Evolutionary conservation across 352 stramenopile species (phyloP), one percentile per base, ranked within the genome.

Genomic region (Peronospora destructor): DNA sequence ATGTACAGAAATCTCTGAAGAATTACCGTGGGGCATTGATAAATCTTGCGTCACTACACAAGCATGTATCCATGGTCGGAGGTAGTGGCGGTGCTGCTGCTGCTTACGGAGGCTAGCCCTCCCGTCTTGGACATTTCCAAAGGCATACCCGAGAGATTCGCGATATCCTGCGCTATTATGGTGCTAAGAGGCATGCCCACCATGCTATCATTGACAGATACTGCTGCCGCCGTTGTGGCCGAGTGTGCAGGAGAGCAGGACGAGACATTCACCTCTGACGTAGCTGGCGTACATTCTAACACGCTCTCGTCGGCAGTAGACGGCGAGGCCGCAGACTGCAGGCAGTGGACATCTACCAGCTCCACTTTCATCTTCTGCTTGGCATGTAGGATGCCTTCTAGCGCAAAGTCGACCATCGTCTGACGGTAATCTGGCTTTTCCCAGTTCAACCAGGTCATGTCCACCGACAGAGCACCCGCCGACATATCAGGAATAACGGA

Each of bases 311-410:
- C 41, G 7, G 50, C 49, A 34, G 37, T 41, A 11, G 40, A 49
- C 19, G 56, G 45, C 0, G 23, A 53, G 0, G 13, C n/a, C 8
- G 34, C 28, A 16, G 52, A 49, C 6, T 69, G 62, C 25, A 65
- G 4, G 43, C 65, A 73, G 44, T 76, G 66, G 23, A 80, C 55
- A 25, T 82, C 73, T 21, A 84, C 73, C 26, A 84, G 57, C 45
- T 85, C 73, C 8, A 85, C 65, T 30, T 73, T 74, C 55, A 68
- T 53, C 56, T 85, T 85, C 57, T 84, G 74, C 26, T 73, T 66
- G n/a, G 74, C 71, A 53, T 85, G 74, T 33, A 85, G 53, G 33
- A 85, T 84, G 2, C 74, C 74, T 49, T 85, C 74, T 16, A 85
- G 66, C 14, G 71, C 61, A 39, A 84, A 79, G 54, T 85, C 71